Conservation (phyloP, 2,329 filamentous ascomycete genomes). For the Aspergillus neotritici region DNA sequence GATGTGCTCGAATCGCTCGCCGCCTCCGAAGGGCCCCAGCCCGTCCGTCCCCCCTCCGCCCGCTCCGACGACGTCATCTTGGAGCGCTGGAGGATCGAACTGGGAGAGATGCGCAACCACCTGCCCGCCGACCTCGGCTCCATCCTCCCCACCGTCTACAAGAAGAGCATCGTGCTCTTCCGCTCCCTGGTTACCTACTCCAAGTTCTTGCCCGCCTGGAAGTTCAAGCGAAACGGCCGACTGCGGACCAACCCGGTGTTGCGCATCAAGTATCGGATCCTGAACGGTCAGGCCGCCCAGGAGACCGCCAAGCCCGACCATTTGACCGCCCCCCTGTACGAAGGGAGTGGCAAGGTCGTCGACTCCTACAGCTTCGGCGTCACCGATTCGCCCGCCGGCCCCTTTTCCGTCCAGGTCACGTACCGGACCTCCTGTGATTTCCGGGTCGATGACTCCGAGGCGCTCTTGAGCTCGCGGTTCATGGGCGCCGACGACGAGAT, state of each 20-base stretch:
- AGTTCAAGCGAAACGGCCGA: conserved; percentile 70
- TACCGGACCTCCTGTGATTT: conserved; percentile 90
- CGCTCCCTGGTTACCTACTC: conserved; percentile 78
- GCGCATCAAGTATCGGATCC: conserved; percentile 73
- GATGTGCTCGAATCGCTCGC: conserved; percentile 82
- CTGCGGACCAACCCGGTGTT: conserved; percentile 58
- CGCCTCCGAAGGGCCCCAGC: conserved; percentile 47
- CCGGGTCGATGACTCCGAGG: conserved; percentile 83
- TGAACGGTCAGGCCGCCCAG: conserved; percentile 50
- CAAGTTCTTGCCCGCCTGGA: conserved; percentile 79
- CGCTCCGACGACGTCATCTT: conserved; percentile 67
- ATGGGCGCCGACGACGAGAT: conserved; percentile 86
- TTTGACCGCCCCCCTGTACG: conserved; percentile 64
- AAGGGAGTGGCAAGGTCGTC: conserved; percentile 57
- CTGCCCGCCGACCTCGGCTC: conserved; percentile 51
- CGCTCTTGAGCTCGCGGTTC: conserved; percentile 84
- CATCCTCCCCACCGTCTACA: conserved; percentile 82
- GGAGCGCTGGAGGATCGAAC: conserved; percentile 83
- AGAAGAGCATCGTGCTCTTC: conserved; percentile 93
- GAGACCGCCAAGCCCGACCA: conserved; percentile 58
- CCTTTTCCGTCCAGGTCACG: conserved; percentile 71
- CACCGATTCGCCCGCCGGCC: conserved; percentile 79
- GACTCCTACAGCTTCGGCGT: conserved; percentile 76
- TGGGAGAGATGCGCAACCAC: conserved; percentile 58
- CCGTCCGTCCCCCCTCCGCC: conserved; percentile 43